Base-by-base conservation (phyloP, 139 green algal genomes). In the Chlamydomonas incerta region DNA sequence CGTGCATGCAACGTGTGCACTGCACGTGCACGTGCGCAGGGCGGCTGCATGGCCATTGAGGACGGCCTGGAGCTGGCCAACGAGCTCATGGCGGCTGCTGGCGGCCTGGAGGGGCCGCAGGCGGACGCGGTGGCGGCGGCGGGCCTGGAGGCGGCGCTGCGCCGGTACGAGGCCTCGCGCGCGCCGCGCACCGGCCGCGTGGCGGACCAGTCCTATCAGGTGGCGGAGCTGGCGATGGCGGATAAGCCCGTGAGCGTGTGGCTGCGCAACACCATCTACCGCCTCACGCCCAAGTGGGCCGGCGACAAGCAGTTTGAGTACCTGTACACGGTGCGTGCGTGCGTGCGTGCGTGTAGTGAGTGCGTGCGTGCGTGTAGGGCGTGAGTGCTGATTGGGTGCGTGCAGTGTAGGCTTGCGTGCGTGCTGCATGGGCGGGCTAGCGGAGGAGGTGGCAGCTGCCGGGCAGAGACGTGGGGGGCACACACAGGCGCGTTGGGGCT, bases 31-130 rank as follows among this genome's bases (percentile, higher is more conserved):
- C n/a, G n/a, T n/a, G n/a, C 68, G 3, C 96, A 98, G 86, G 96
- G 96, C 9, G 94, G 94, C 23, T 96, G 96, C 90, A 96, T 96
- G 94, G 94, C 94, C n/a, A 96, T 96, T 46, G 94, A 96, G 88
- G 93, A 96, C 34, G 91, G 87, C 18, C 95, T 92, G 88, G 90
- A 95, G 73, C 86, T 96, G 67, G 84, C 86, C 18, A 85, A 86
- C 60, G 88, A 93, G 73, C 83, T 96, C 50, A 87, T 50, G 11
- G 37, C 82, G 29, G 81, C 86, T 21, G n/a, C 93, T 89, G 85
- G 87, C 92, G 67, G 82, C 95, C 50, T 62, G 63, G 6, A 67
- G 69, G 31, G 86, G 46, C 31, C n/a, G 4, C 4, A 67, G 9
- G n/a, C 58, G 3, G 41, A 50, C 41, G 18, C 79, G 29, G 79